These are phyloP conservation scores for Glarea lozoyensis DNA, from an alignment of 495 filamentous ascomycete genomes.

Conservation along the genomic window DNA sequence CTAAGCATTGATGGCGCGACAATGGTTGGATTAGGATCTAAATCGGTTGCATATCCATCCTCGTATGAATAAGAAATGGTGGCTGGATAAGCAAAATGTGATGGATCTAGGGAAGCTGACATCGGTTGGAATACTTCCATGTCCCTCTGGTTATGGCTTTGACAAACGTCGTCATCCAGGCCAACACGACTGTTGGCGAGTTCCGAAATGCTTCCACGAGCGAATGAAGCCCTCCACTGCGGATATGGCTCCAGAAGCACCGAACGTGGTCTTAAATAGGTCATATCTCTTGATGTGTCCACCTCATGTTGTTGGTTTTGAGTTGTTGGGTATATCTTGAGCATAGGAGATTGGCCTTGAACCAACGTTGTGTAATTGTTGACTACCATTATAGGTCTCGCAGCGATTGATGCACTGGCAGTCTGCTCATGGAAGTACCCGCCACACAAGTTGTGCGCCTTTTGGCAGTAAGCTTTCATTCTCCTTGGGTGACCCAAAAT, in stretches of 20 bases:
- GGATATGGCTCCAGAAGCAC: constrained; percentile 15
- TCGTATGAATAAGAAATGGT: too few species aligned
- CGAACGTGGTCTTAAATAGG: constrained; percentile 3
- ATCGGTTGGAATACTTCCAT: too few species aligned
- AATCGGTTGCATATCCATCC: too few species aligned
- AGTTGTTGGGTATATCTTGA: constrained; percentile 1
- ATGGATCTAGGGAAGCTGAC: too few species aligned
- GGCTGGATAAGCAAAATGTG: too few species aligned
- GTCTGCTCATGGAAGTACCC: constrained; percentile 13
- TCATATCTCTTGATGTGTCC: constrained; percentile 5
- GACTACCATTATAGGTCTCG: constrained; percentile 6
- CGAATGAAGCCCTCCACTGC: constrained; percentile 9
- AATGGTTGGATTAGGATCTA: too few species aligned
- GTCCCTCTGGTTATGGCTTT: too few species aligned
- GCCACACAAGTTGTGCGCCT: constrained; percentile 12
- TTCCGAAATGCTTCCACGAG: too few species aligned
- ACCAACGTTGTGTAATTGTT: not conserved
- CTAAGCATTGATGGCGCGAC: too few species aligned
- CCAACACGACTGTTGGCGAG: too few species aligned
- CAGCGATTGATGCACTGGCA: not conserved
- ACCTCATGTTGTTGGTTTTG: constrained; percentile 6
- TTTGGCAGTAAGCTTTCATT: not conserved
- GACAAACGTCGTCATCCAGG: too few species aligned
- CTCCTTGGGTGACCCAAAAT: not conserved
- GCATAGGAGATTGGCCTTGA: constrained; percentile 6